These are phyloP conservation scores for Phylloporus sp. DNA, from an alignment of 768 basidiomycete species.

Conservation along the genomic window DNA sequence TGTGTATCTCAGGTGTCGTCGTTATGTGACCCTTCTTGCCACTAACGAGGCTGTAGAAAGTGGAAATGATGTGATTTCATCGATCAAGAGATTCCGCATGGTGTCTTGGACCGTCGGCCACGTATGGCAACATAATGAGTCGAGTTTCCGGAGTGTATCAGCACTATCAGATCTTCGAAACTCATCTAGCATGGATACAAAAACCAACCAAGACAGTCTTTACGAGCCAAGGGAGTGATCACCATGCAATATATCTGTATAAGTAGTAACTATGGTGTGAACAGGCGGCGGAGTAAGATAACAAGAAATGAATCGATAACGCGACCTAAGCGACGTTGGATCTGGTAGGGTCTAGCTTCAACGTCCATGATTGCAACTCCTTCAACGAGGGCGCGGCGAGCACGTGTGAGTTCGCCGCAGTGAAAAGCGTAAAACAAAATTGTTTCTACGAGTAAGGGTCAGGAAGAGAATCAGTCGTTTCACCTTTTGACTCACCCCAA, in stretches of 20 bases:
- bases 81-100: background rate
- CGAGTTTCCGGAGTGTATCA: constrained; percentile 8
- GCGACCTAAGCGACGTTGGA: constrained; percentile 41
- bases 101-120: background rate
- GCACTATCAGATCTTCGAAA: constrained; percentile 5
- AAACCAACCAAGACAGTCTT: background rate
- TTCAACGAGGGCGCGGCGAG: constrained; percentile 77
- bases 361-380: constrained; percentile 82
- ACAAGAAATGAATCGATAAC: constrained; percentile 4
- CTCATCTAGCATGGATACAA: constrained; percentile 2
- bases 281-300: constrained; percentile 26
- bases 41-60: no score
- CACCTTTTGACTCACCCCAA: constrained; percentile 59
- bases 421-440: constrained; percentile 87
- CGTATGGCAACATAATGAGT: constrained; percentile 9
- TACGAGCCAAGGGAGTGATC: no score
- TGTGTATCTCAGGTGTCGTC: background rate
- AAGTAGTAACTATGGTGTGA: constrained; percentile 21
- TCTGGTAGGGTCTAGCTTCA: constrained; percentile 81
- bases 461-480: background rate
- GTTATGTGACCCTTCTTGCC: background rate
- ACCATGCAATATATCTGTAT: constrained; percentile 10
- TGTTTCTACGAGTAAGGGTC: constrained; percentile 52
- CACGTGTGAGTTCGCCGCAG: constrained; percentile 87
- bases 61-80: background rate